These are phyloP conservation scores for Lentinus tigrinus DNA, from an alignment of 768 basidiomycete species.

Conservation along the genomic window DNA sequence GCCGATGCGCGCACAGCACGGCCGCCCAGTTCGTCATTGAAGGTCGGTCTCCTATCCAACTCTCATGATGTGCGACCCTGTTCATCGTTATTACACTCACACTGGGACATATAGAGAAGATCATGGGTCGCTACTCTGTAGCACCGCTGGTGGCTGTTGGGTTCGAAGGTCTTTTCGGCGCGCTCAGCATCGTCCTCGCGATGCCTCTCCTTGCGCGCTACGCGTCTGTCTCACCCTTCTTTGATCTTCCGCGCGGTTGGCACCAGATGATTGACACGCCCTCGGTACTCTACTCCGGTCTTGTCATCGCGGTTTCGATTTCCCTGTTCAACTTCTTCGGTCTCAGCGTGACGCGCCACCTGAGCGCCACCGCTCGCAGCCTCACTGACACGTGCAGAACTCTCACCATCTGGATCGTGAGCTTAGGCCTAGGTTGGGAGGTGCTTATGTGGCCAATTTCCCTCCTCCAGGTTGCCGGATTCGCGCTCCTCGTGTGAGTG, in stretches of 20 bases:
- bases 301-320: conserved; percentile 52
- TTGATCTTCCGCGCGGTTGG: conserved; percentile 90
- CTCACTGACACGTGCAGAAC: conserved; percentile 96
- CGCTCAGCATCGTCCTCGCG: conserved; percentile 71
- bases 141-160: conserved; percentile 92
- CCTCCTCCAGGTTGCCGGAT: conserved; percentile 79
- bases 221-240: conserved; percentile 59
- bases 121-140: conserved; percentile 84
- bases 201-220: conserved; percentile 80
- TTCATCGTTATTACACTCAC: neutral
- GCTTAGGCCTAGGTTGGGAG: conserved; percentile 90
- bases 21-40: conserved; percentile 94
- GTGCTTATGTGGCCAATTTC: conserved; percentile 78
- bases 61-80: neutral
- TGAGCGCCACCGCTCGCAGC: conserved; percentile 89
- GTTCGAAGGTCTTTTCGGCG: conserved; percentile 90
- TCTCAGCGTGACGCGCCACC: conserved; percentile 86
- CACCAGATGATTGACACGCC: conserved; percentile 83
- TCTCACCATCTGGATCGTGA: conserved; percentile 93
- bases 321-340: conserved; percentile 71
- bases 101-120: conserved; percentile 59
- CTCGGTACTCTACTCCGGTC: conserved; percentile 42
- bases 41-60: conserved; percentile 22
- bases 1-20: conserved; percentile 48
- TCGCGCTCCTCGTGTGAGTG: conserved; percentile 88